Percentiles rank a stretch among this genome's conserved stretches.
Conservation (phyloP, 441 rosid species). For the Erodium texanum region DNA sequence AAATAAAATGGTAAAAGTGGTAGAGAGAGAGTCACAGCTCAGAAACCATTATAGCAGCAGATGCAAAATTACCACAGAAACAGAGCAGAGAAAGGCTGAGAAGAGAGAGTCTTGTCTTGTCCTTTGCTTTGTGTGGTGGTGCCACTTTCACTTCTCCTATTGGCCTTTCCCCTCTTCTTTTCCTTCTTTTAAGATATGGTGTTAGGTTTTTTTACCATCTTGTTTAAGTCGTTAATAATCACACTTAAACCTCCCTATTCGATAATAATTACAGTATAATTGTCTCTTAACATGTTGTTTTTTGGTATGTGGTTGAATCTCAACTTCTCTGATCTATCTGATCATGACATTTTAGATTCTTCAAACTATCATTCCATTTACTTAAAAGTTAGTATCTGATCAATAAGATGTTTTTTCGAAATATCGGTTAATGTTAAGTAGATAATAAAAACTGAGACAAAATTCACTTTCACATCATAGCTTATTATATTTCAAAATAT, state of each 20-base stretch:
- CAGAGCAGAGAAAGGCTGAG: not conserved
- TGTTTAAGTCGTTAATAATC: not conserved
- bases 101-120: constrained; percentile 16
- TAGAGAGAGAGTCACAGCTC: constrained; percentile 12
- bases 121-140: not conserved
- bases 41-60: not conserved
- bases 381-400: no score
- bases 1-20: constrained; percentile 16
- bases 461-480: no score
- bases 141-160: not conserved
- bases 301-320: not conserved
- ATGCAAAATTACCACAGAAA: not conserved
- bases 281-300: not conserved
- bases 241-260: not conserved
- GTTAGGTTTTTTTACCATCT: no score
- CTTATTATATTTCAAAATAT: no score
- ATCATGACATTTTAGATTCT: no score
- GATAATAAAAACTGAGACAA: no score
- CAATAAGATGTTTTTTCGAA: no score
- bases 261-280: not conserved
- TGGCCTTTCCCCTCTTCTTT: not conserved
- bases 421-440: no score
- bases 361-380: no score
- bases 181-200: not conserved
- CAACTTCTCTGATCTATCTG: no score